These are phyloP conservation scores for Coelastrella sp. DNA, from an alignment of 139 green algal species.

Conservation along the genomic window DNA sequence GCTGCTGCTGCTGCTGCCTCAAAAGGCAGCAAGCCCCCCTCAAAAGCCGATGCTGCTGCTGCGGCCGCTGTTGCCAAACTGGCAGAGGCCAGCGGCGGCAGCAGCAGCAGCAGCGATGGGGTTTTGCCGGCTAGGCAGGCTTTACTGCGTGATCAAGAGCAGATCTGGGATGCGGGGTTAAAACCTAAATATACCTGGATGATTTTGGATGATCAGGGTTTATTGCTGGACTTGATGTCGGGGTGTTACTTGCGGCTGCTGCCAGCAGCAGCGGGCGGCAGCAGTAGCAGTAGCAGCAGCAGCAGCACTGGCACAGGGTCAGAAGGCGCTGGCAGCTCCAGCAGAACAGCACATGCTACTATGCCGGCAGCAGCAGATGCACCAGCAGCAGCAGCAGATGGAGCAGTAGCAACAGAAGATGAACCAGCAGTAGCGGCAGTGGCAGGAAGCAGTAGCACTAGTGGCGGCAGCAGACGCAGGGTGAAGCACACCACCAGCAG, in stretches of 20 bases:
- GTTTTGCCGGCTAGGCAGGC: slow-evolving; percentile 21
- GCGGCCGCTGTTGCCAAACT: background rate
- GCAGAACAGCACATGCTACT: too few species aligned
- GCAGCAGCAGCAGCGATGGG: slow-evolving; percentile 7
- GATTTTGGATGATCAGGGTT: background rate
- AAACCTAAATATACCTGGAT: slow-evolving; percentile 34
- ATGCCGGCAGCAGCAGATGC: background rate
- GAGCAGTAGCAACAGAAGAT: too few species aligned
- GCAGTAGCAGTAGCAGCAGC: slow-evolving; percentile 21
- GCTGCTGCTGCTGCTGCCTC: too few species aligned
- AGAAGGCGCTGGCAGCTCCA: too few species aligned
- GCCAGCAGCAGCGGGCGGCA: background rate
- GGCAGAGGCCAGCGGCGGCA: background rate
- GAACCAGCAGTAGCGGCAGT: background rate
- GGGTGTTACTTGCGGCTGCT: slow-evolving; percentile 37
- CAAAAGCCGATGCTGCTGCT: too few species aligned
- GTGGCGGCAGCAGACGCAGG: slow-evolving; percentile 1
- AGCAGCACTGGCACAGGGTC: background rate
- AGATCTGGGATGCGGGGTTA: background rate
- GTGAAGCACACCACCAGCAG: background rate
- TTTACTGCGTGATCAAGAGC: slow-evolving; percentile 4
- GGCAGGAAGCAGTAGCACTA: background rate
- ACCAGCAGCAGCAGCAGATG: slow-evolving; percentile 24
- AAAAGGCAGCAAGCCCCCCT: background rate
- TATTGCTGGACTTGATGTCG: slow-evolving; percentile 35